Evolutionary conservation across 1,139 yeast species (phyloP), one percentile per base, ranked within the genome.

Genomic region (Hemisphaericaspora lyxosophila): DNA sequence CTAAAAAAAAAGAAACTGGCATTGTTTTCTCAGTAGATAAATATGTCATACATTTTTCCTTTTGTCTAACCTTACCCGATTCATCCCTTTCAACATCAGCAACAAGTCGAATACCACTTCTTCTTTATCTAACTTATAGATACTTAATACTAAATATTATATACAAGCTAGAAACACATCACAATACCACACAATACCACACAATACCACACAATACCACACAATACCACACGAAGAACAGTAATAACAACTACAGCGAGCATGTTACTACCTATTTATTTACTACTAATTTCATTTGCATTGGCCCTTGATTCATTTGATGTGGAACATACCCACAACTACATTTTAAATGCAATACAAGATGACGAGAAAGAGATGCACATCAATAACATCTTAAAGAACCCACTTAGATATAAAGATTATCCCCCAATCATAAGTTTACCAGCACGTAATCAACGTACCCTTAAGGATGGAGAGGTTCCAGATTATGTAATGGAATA

Each of bases 401-500:
- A 48, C 26, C 67, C 72, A 1, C 46, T 53, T 2, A 48, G 51
- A 25, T 59, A 58, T 50, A 53, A 55, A 18, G 54, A 66, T 40
- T 55, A 61, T 23, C 75, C 75, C 1, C 75, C 75, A 0, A 55
- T 71, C 13, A 27, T 62, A 12, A 55, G 59, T 17, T 43, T 50
- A 26, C 76, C 77, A 1, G 46, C 46, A n/a, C 35, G 40, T 3
- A 45, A 54, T 23, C 57, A 70, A 44, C 50, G 66, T 27, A 62
- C 68, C 4, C 46, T 80, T 12, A 47, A 54, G 26, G 63, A 67
- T 31, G 87, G 87, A 0, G 80, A 75, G 40, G 73, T 90, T 4
- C 98, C 97, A 0, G 65, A 65, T n/a, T 92, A 82, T 59, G 84
- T 85, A 1, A 52, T 80, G 1, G 82, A 84, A 35, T 75, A 79